Conservation (phyloP, 192 early-diverging fungal species). For the Podila epigama region DNA sequence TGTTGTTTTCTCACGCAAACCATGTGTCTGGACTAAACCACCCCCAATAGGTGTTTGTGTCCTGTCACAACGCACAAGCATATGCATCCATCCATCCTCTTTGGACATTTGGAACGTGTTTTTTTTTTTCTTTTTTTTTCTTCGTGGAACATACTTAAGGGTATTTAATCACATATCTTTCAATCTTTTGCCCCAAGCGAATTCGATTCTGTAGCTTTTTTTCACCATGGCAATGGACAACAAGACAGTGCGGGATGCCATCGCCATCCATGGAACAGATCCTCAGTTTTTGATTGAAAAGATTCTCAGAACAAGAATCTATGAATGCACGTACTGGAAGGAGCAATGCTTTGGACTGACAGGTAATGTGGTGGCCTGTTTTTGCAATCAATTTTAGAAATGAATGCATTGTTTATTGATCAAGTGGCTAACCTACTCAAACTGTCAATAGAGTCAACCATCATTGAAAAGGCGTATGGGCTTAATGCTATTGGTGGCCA, state of each 20-base stretch:
- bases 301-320: conserved; percentile 88
- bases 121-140: too few species aligned
- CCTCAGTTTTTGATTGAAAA: conserved; percentile 96
- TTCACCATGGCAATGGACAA: conserved; percentile 65
- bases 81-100: too few species aligned
- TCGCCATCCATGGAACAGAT: conserved; percentile 85
- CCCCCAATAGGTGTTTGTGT: too few species aligned
- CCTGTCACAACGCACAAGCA: too few species aligned
- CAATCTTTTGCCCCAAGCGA: too few species aligned
- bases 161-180: too few species aligned
- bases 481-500: conserved; percentile 81
- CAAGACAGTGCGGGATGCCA: conserved; percentile 73
- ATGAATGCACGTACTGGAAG: conserved; percentile 96
- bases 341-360: conserved; percentile 95
- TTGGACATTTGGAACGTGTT: too few species aligned
- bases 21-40: too few species aligned
- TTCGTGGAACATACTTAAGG: too few species aligned
- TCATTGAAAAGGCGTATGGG: conserved; percentile 88
- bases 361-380: conserved; percentile 47
- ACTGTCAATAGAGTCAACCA: conserved; percentile 69
- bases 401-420: background rate
- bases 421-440: too few species aligned
- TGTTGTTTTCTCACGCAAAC: too few species aligned
- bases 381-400: background rate
- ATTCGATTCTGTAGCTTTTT: too few species aligned